phyloP scores from a whole-genome alignment of 768 basidiomycete species.

The Kwoniella europaea region DNA sequence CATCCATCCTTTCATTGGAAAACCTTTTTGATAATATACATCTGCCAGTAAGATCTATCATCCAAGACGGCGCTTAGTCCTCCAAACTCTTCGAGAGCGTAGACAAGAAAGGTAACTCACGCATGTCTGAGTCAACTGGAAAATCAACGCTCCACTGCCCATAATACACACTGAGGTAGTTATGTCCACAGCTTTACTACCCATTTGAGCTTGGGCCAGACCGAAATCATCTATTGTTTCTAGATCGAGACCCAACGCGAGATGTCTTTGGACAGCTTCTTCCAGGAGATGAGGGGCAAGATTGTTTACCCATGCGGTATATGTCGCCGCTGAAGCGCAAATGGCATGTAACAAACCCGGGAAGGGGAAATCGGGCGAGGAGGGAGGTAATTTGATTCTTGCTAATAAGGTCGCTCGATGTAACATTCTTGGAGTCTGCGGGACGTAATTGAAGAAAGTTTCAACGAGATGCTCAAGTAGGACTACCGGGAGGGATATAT shows the following conservation, averaged over 20 bases:
- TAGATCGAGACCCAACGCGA: slow-evolving; percentile 31
- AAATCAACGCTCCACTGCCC: slow-evolving; percentile 30
- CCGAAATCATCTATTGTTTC: slow-evolving; percentile 46
- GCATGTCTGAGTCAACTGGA: slow-evolving; percentile 43
- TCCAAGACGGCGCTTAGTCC: not conserved
- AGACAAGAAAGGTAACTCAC: slow-evolving; percentile 36
- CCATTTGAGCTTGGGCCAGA: slow-evolving; percentile 35
- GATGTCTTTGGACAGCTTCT: slow-evolving; percentile 22
- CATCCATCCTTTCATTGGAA: slow-evolving; percentile 48
- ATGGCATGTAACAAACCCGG: slow-evolving; percentile 80
- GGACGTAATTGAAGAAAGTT: slow-evolving; percentile 78
- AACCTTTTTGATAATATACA: slow-evolving; percentile 44
- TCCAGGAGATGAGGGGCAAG: slow-evolving; percentile 51
- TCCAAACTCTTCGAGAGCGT: no score
- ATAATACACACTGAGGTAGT: slow-evolving; percentile 33
- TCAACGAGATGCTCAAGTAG: slow-evolving; percentile 64
- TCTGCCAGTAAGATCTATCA: slow-evolving; percentile 40
- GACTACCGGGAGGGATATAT: slow-evolving; percentile 14
- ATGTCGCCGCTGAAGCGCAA: slow-evolving; percentile 76
- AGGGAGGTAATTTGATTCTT: slow-evolving; percentile 69
- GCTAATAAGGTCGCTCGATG: slow-evolving; percentile 71
- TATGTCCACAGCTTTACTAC: slow-evolving; percentile 27
- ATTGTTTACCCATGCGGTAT: slow-evolving; percentile 65
- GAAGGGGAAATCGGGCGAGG: slow-evolving; percentile 74
- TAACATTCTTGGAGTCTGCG: slow-evolving; percentile 73